A percentile compares a stretch with the other conserved stretches of the same genome.
Evolutionary conservation across 2,329 filamentous ascomycete genomes (phyloP).

Genomic region (Talaromyces sp.): DNA sequence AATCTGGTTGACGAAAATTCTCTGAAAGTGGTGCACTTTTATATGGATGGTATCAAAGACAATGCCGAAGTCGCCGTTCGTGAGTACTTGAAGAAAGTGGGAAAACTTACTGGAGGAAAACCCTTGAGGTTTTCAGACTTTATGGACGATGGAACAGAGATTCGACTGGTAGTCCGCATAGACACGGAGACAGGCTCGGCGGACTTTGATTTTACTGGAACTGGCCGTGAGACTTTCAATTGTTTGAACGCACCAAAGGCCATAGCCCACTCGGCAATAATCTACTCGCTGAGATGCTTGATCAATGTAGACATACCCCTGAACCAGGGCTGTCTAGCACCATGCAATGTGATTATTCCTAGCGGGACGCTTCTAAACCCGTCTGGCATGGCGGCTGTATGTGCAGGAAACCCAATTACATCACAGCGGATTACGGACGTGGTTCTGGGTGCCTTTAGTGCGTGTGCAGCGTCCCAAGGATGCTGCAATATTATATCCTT

Average conservation of each 20-base stretch:
- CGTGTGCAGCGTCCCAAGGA: conserved; percentile 73
- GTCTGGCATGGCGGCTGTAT: conserved; percentile 70
- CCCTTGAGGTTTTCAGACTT: conserved; percentile 69
- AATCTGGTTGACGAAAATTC: conserved; percentile 4
- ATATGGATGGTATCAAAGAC: conserved; percentile 76
- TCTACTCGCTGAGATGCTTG: conserved; percentile 76
- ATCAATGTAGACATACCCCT: conserved; percentile 78
- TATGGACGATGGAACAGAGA: conserved; percentile 83
- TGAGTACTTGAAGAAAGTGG: conserved; percentile 66
- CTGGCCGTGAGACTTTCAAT: conserved; percentile 71
- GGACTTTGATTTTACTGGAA: conserved; percentile 72
- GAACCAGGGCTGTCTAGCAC: conserved; percentile 77
- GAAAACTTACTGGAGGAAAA: conserved; percentile 61
- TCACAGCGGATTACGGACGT: conserved; percentile 77
- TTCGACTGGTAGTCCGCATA: conserved; percentile 69
- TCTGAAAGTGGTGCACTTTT: conserved; percentile 63
- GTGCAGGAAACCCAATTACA: conserved; percentile 77
- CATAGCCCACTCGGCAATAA: conserved; percentile 77
- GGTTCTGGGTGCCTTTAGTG: conserved; percentile 72
- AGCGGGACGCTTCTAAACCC: conserved; percentile 68
- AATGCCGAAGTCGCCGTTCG: conserved; percentile 74
- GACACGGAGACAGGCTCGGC: conserved; percentile 69
- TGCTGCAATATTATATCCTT: conserved; percentile 84
- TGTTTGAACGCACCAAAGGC: conserved; percentile 79
- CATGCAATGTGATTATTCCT: conserved; percentile 68